These are phyloP conservation scores for Butyriboletus appendiculatus DNA, from an alignment of 1,284 basidiomycete genomes.

Conservation along the genomic window DNA sequence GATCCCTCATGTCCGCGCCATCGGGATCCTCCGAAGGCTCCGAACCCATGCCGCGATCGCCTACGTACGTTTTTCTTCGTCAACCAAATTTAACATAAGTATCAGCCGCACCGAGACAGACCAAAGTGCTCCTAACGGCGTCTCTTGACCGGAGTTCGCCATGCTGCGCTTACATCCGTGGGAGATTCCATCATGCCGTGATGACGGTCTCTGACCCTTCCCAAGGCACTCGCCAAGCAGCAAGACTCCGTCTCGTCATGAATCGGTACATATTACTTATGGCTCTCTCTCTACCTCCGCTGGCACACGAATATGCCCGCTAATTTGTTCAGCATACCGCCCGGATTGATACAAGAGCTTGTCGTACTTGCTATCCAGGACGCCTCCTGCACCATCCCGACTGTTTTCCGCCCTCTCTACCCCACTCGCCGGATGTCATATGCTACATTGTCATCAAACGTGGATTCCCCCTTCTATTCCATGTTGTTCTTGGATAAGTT, in stretches of 20 bases:
- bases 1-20: slow-evolving; percentile 13
- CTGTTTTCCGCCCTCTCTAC: slow-evolving; percentile 32
- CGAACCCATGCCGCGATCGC: slow-evolving; percentile 24
- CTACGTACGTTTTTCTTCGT: slow-evolving; percentile 15
- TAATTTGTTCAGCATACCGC: slow-evolving; percentile 33
- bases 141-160: slow-evolving; percentile 19
- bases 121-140: slow-evolving; percentile 15
- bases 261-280: slow-evolving; percentile 30
- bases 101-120: slow-evolving; percentile 5
- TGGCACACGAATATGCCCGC: slow-evolving; percentile 23
- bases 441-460: slow-evolving; percentile 27
- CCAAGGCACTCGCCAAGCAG: slow-evolving; percentile 9
- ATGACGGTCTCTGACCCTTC: slow-evolving; percentile 30
- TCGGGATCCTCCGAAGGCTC: slow-evolving; percentile 29
- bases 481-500: slow-evolving; percentile 41
- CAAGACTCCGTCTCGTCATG: slow-evolving; percentile 32
- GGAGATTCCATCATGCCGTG: slow-evolving; percentile 31
- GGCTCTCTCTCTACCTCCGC: slow-evolving; percentile 17
- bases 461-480: slow-evolving; percentile 38
- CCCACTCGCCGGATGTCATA: slow-evolving; percentile 37
- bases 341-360: slow-evolving; percentile 39
- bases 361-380: slow-evolving; percentile 30
- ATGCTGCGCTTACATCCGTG: slow-evolving; percentile 25
- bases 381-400: slow-evolving; percentile 36
- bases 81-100: slow-evolving; percentile 17